These are phyloP conservation scores for Schizothecium vesticola DNA, from an alignment of 495 filamentous ascomycete species.

Conservation along the genomic window DNA sequence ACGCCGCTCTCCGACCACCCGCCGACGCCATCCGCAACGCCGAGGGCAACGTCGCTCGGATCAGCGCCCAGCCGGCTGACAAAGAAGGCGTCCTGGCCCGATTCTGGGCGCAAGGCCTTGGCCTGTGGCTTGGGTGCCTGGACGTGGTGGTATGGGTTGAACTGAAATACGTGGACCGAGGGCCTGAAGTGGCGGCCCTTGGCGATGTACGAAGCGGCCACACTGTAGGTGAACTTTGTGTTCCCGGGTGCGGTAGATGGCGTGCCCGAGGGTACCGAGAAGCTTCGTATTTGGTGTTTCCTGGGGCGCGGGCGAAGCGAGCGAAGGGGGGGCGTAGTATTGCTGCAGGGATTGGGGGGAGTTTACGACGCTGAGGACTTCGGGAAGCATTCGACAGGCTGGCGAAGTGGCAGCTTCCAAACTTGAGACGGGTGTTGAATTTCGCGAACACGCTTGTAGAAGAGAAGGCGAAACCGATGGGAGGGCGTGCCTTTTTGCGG, in stretches of 20 bases:
- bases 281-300: slow-evolving; percentile 7
- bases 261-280: neutral
- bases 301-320: slow-evolving; percentile 1
- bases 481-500: neutral
- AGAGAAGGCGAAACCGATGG: neutral
- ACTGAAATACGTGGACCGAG: slow-evolving; percentile 64
- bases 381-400: neutral
- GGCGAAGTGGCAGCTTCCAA: neutral
- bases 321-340: too few species aligned
- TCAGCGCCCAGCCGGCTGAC: slow-evolving; percentile 63
- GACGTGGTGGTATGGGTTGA: slow-evolving; percentile 59
- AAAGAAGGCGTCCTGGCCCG: slow-evolving; percentile 96
- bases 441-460: neutral
- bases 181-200: slow-evolving; percentile 74
- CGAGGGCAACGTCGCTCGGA: slow-evolving; percentile 62
- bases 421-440: neutral
- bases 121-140: slow-evolving; percentile 43
- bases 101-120: slow-evolving; percentile 60
- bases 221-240: slow-evolving; percentile 53
- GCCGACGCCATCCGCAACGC: slow-evolving; percentile 90
- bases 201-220: slow-evolving; percentile 66
- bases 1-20: slow-evolving; percentile 89
- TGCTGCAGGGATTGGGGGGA: too few species aligned
- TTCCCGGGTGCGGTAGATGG: slow-evolving; percentile 6
- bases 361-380: neutral